Evolutionary conservation across 345 rosid genomes (phyloP).

Genomic region (Salix caprea): DNA sequence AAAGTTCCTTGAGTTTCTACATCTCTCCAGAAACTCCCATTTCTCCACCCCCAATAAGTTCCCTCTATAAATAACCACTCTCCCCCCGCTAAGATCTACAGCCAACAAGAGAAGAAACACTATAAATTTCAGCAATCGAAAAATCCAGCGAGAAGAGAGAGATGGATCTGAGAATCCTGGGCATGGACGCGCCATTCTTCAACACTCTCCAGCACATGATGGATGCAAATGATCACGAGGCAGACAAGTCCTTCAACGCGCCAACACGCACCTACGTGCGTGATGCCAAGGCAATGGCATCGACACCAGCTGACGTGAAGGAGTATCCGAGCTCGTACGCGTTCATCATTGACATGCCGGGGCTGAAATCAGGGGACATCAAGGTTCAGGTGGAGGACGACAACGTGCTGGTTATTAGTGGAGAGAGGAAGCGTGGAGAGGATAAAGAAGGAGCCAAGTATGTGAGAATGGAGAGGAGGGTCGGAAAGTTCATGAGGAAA

Average conservation of each 20-base stretch:
- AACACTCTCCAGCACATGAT: conserved; percentile 54
- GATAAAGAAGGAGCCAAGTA: conserved; percentile 62
- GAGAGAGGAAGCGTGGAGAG: conserved; percentile 53
- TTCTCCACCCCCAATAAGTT: neutral
- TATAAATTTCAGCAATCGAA: too few species aligned
- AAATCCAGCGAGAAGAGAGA: too few species aligned
- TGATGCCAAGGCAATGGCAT: conserved; percentile 79
- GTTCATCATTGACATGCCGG: conserved; percentile 81
- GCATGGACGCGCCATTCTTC: conserved; percentile 39
- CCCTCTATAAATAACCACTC: neutral
- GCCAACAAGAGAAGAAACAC: too few species aligned
- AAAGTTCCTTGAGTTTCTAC: neutral
- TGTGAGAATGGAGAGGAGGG: conserved; percentile 73
- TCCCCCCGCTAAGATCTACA: accelerated
- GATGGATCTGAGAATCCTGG: conserved; percentile 48
- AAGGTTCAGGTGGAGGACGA: conserved; percentile 74
- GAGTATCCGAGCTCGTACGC: conserved; percentile 48
- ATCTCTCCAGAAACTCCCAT: conserved; percentile 18
- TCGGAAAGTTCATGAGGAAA: conserved; percentile 42
- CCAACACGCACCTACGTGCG: conserved; percentile 55
- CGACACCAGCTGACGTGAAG: conserved; percentile 73
- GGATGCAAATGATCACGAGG: conserved; percentile 35
- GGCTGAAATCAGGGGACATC: conserved; percentile 57
- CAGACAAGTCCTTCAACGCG: conserved; percentile 30
- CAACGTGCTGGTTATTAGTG: conserved; percentile 59